Percentiles rank a stretch among this genome's conserved stretches.
Conservation (phyloP, 306 rosid species). For the Casuarina equisetifolia region DNA sequence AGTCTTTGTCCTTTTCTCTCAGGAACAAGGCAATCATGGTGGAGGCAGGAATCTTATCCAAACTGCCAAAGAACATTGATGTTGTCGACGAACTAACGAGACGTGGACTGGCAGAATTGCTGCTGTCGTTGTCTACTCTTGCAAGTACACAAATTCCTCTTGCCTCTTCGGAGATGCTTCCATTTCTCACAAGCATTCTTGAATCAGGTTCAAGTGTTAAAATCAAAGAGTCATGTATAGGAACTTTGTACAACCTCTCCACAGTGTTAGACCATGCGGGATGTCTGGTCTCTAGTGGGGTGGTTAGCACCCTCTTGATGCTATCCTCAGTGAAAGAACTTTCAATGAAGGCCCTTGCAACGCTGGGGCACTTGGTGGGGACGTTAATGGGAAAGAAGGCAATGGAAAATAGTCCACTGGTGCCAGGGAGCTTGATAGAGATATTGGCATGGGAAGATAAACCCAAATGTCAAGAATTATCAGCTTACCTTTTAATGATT, state of each 20-base stretch:
- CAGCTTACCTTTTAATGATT: conserved; percentile 82
- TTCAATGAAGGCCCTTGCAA: conserved; percentile 78
- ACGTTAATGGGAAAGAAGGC: conserved; percentile 77
- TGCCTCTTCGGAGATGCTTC: conserved; percentile 53
- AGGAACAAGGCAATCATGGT: conserved; percentile 87
- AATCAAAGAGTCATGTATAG: conserved; percentile 54
- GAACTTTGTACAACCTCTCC: conserved; percentile 70
- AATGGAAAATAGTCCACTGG: conserved; percentile 57
- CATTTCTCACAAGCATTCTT: conserved; percentile 44
- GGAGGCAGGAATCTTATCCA: conserved; percentile 78
- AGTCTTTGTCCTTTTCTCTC: conserved; percentile 26
- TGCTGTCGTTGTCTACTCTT: conserved; percentile 66
- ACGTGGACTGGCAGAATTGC: conserved; percentile 53
- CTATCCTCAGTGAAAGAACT: conserved; percentile 38
- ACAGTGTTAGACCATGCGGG: conserved; percentile 63
- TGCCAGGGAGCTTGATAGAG: conserved; percentile 67
- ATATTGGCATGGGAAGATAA: conserved; percentile 86
- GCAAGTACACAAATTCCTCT: conserved; percentile 59
- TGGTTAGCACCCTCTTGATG: conserved; percentile 56
- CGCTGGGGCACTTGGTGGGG: conserved; percentile 78
- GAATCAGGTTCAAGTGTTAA: conserved; percentile 46
- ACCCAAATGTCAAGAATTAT: conserved; percentile 74
- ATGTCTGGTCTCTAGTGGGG: conserved; percentile 55
- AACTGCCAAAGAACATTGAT: conserved; percentile 57
- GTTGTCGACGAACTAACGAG: conserved; percentile 57